Evolutionary conservation across 2,329 filamentous ascomycete species (phyloP).

Genomic region (Magnaporthiopsis rhizophila): DNA sequence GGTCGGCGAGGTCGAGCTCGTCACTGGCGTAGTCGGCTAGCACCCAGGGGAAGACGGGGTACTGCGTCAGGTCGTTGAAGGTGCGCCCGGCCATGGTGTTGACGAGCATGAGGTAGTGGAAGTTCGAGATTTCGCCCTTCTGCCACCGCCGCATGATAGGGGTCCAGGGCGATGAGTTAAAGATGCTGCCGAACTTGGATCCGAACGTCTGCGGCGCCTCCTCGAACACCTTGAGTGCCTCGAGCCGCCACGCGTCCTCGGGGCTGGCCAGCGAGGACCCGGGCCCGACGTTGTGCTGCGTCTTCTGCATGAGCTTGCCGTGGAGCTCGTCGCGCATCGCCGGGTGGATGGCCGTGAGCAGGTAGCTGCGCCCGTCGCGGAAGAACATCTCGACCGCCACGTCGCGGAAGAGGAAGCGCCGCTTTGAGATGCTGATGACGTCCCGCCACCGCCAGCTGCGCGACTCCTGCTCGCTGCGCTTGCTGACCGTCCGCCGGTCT

Average conservation of each 20-base stretch:
- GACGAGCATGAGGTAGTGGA: constrained; percentile 96
- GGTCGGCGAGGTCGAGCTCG: constrained; percentile 78
- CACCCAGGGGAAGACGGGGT: constrained; percentile 97
- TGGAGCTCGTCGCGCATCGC: constrained; percentile 72
- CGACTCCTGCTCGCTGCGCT: constrained; percentile 65
- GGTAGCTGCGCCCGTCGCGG: constrained; percentile 89
- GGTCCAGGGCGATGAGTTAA: constrained; percentile 74
- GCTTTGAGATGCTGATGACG: constrained; percentile 90
- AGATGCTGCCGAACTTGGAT: constrained; percentile 85
- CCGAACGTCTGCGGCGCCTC: constrained; percentile 59
- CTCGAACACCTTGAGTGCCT: constrained; percentile 64
- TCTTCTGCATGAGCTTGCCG: constrained; percentile 65
- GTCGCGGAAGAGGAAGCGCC: constrained; percentile 89
- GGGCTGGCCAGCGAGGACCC: constrained; percentile 59
- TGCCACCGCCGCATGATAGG: constrained; percentile 86
- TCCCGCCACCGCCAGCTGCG: constrained; percentile 92
- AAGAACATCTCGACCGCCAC: constrained; percentile 98
- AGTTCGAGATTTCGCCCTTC: constrained; percentile 93
- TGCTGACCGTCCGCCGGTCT: constrained; percentile 15
- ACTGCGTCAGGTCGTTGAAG: constrained; percentile 97
- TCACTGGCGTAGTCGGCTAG: constrained; percentile 93
- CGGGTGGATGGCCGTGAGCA: constrained; percentile 75
- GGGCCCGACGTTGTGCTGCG: constrained; percentile 68
- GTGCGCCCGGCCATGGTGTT: constrained; percentile 96
- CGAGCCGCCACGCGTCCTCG: constrained; percentile 87